Evolutionary conservation across 2,329 filamentous ascomycete species (phyloP).

Genomic region (Corinectria fuckeliana): DNA sequence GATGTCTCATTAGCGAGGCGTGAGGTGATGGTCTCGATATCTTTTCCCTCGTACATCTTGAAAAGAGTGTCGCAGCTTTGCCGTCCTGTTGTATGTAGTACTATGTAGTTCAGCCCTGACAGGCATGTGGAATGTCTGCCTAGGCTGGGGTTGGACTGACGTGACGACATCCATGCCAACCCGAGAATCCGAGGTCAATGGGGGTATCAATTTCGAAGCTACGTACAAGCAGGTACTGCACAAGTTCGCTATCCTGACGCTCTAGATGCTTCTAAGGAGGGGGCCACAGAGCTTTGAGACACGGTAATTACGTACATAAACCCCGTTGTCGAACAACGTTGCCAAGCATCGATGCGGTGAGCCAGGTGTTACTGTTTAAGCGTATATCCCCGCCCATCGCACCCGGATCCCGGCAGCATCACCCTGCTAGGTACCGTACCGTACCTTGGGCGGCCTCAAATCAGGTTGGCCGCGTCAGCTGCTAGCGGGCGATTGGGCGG

Average conservation of each 20-base stretch:
- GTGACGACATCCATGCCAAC: slow-evolving; percentile 16
- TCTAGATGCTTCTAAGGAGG: not conserved
- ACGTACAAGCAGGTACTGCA: not conserved
- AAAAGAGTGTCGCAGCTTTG: not conserved
- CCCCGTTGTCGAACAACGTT: not conserved
- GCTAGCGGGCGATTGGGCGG: slow-evolving; percentile 10
- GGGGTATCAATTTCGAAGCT: no score
- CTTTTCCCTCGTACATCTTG: not conserved
- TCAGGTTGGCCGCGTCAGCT: slow-evolving; percentile 26
- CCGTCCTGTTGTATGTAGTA: no score
- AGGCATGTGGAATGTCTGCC: slow-evolving; percentile 15
- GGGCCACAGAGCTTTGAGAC: not conserved
- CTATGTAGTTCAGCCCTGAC: slow-evolving; percentile 19
- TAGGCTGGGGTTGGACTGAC: not conserved
- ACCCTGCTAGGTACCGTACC: not conserved
- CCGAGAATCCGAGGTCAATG: not conserved
- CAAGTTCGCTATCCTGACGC: not conserved
- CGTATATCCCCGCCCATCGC: not conserved
- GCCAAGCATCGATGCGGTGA: not conserved
- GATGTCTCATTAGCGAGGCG: not conserved
- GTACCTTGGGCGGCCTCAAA: no score
- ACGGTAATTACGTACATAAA: no score
- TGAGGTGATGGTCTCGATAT: not conserved
- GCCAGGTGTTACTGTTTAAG: not conserved
- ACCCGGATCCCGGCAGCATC: slow-evolving; percentile 15